phyloP scores from a whole-genome alignment of 2,329 filamentous ascomycete species.

The Fusarium foetens region DNA sequence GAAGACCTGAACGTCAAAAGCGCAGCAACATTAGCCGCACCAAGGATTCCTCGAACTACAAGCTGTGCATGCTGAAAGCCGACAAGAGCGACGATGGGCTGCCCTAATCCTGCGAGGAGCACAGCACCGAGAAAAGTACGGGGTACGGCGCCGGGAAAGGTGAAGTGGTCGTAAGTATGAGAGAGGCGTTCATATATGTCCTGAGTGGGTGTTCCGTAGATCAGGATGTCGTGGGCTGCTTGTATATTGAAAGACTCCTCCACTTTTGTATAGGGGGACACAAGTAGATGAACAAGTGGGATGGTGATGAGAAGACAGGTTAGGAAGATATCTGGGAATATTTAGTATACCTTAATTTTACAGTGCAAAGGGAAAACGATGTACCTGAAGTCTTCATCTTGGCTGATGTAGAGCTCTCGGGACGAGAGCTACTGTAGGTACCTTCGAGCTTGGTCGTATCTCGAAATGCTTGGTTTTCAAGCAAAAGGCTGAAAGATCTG shows the following conservation, averaged over 20 bases:
- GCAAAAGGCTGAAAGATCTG: background rate
- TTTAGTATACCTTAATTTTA: background rate
- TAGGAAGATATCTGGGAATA: conserved; percentile 38
- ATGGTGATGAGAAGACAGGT: conserved; percentile 60
- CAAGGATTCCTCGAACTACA: conserved; percentile 79
- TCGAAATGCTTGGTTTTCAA: background rate
- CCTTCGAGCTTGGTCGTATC: background rate
- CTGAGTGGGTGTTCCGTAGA: conserved; percentile 77
- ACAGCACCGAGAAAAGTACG: conserved; percentile 88
- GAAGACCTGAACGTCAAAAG: conserved; percentile 73
- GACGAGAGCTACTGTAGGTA: conserved; percentile 1
- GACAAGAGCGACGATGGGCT: conserved; percentile 70
- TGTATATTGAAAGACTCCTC: conserved; percentile 99
- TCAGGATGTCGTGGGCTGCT: conserved; percentile 88
- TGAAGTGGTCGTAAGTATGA: conserved; percentile 84
- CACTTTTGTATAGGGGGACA: conserved; percentile 93
- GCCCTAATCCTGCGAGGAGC: conserved; percentile 76
- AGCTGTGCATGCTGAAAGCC: conserved; percentile 67
- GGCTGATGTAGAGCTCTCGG: conserved; percentile 5
- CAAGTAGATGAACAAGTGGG: conserved; percentile 73
- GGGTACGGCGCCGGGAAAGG: conserved; percentile 90
- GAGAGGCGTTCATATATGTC: conserved; percentile 65
- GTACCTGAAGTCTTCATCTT: conserved; percentile 40
- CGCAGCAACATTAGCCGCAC: conserved; percentile 76
- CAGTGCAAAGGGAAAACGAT: background rate